These are phyloP conservation scores for Annulohypoxylon maeteangense DNA, from an alignment of 495 filamentous ascomycete genomes.

Conservation along the genomic window DNA sequence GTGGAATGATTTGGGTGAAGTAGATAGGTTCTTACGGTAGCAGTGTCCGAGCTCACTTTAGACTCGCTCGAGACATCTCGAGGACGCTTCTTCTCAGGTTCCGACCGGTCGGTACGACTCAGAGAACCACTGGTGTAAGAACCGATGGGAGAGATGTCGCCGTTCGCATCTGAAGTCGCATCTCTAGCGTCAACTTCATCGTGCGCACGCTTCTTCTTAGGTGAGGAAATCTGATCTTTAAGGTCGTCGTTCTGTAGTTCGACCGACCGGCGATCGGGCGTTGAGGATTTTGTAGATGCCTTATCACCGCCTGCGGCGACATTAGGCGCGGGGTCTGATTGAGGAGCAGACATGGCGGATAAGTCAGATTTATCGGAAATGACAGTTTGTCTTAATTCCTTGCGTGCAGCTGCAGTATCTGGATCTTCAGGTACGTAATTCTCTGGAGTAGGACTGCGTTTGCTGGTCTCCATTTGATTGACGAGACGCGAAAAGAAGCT, in stretches of 20 bases:
- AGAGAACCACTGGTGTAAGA: slow-evolving; percentile 41
- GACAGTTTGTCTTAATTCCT: slow-evolving; percentile 64
- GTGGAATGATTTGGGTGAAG: not conserved
- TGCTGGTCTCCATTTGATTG: slow-evolving; percentile 41
- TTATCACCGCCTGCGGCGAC: slow-evolving; percentile 29
- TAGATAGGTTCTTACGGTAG: slow-evolving; percentile 12
- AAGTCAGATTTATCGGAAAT: slow-evolving; percentile 59
- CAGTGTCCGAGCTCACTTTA: slow-evolving; percentile 23
- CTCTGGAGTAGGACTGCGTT: slow-evolving; percentile 45
- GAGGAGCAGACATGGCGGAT: slow-evolving; percentile 37
- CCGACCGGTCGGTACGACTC: slow-evolving; percentile 56
- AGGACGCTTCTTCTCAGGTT: slow-evolving; percentile 67
- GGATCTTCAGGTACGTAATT: slow-evolving; percentile 55
- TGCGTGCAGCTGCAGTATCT: slow-evolving; percentile 64
- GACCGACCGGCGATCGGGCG: slow-evolving; percentile 48
- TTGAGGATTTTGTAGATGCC: slow-evolving; percentile 36
- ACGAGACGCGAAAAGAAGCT: not conserved
- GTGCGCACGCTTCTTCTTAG: slow-evolving; percentile 68
- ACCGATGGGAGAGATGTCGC: slow-evolving; percentile 52
- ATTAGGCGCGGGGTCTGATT: slow-evolving; percentile 33
- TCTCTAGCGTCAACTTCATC: slow-evolving; percentile 61
- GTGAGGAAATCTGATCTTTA: slow-evolving; percentile 60
- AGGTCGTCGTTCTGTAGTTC: slow-evolving; percentile 50
- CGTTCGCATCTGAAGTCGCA: slow-evolving; percentile 40
- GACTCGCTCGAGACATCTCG: slow-evolving; percentile 53